Conservation (phyloP, 1,139 yeast species). For the Candida tropicalis region DNA sequence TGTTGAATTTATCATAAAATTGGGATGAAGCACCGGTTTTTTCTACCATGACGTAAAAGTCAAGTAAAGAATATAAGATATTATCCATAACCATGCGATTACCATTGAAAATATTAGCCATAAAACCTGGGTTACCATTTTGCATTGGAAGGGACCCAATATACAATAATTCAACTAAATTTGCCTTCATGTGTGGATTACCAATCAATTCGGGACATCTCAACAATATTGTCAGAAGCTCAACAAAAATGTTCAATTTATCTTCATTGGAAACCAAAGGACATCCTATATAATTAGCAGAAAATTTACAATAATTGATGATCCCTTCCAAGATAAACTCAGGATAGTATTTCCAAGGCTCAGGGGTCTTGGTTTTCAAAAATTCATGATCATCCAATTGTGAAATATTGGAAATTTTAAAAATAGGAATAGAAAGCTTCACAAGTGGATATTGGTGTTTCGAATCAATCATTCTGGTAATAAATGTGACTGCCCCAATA, state of each 20-base stretch:
- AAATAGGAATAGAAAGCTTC: constrained; percentile 64
- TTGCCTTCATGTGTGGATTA: constrained; percentile 91
- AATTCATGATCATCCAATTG: constrained; percentile 71
- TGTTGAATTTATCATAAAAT: constrained; percentile 93
- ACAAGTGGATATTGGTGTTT: constrained; percentile 60
- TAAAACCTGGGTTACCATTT: constrained; percentile 70
- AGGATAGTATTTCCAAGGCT: constrained; percentile 84
- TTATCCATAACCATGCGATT: constrained; percentile 66
- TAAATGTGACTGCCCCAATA: constrained; percentile 72
- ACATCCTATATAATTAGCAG: constrained; percentile 59
- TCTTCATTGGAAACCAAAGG: constrained; percentile 58
- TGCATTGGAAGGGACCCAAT: constrained; percentile 67
- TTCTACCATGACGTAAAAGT: constrained; percentile 92
- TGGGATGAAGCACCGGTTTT: constrained; percentile 95
- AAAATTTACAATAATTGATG: constrained; percentile 70
- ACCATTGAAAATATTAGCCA: constrained; percentile 64
- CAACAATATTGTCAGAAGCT: constrained; percentile 70
- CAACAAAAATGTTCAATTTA: constrained; percentile 63
- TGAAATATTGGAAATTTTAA: constrained; percentile 49
- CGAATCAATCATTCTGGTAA: constrained; percentile 75
- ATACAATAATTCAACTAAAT: constrained; percentile 78
- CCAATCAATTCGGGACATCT: constrained; percentile 86
- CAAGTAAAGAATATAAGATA: constrained; percentile 78
- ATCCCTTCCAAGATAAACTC: constrained; percentile 86
- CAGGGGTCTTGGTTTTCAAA: constrained; percentile 63